These are phyloP conservation scores for Amphicarpaea edgeworthii DNA, from an alignment of 306 rosid species.

Conservation along the genomic window DNA sequence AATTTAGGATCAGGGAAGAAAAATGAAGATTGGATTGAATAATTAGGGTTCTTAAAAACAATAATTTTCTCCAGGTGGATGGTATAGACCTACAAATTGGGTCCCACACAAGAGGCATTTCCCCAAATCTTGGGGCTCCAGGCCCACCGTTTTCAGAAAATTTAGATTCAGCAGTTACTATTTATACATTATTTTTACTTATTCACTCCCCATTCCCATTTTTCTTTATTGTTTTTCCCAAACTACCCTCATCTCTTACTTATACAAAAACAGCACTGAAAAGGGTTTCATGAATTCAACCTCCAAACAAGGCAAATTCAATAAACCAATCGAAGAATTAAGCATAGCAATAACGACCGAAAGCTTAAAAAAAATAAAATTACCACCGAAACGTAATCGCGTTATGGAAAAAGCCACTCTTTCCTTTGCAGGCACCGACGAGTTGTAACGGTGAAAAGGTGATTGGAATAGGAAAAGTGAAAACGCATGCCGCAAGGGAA, in stretches of 20 bases:
- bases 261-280: background rate
- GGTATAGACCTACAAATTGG: conserved; percentile 1
- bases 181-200: background rate
- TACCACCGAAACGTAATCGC: background rate
- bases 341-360: no score
- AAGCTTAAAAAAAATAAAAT: background rate
- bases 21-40: background rate
- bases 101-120: background rate
- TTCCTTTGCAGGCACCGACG: no score
- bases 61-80: background rate
- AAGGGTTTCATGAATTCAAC: background rate
- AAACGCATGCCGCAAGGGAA: background rate
- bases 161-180: background rate
- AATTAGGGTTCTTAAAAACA: conserved; percentile 8
- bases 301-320: no score
- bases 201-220: background rate
- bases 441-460: no score
- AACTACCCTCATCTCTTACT: no score
- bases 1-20: background rate
- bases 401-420: no score
- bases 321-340: no score
- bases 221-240: background rate
- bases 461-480: background rate
- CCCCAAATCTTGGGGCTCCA: background rate
- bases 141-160: background rate